A percentile compares a stretch with the other conserved stretches of the same genome.
Conservation (phyloP, 352 stramenopile genomes). For the Globisporangium spiculum region DNA sequence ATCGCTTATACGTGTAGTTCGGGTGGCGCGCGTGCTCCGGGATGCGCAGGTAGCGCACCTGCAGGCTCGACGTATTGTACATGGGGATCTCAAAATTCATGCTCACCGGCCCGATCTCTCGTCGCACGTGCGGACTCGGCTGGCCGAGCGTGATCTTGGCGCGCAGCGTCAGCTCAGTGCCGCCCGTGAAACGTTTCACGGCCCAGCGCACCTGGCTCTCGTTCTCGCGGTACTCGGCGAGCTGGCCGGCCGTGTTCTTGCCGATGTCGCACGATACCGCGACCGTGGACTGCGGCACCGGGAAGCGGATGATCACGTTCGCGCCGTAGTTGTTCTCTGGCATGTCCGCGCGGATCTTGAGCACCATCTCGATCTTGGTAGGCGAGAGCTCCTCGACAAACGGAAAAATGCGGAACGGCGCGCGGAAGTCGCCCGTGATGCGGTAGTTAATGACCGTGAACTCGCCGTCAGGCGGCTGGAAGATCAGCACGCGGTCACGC, state of each 20-base stretch:
- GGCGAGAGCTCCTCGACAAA: constrained; percentile 95
- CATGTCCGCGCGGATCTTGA: constrained; percentile 93
- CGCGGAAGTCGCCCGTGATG: constrained; percentile 96
- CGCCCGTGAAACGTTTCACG: constrained; percentile 96
- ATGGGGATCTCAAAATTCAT: constrained; percentile 99
- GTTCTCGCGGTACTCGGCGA: constrained; percentile 94
- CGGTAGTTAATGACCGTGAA: constrained; percentile 97
- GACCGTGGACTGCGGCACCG: constrained; percentile 88
- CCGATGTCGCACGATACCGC: constrained; percentile 77
- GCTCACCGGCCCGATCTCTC: constrained; percentile 96
- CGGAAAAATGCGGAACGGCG: constrained; percentile 97
- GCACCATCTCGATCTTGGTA: constrained; percentile 93
- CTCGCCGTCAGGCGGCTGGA: constrained; percentile 79
- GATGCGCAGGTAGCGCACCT: constrained; percentile 98
- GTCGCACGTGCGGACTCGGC: constrained; percentile 73
- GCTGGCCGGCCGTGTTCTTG: constrained; percentile 71
- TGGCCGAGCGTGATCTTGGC: constrained; percentile 89
- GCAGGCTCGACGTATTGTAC: constrained; percentile 98
- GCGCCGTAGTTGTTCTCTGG: constrained; percentile 93
- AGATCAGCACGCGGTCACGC: constrained; percentile 81
- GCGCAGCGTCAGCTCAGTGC: constrained; percentile 93
- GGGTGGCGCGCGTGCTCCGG: constrained; percentile 92
- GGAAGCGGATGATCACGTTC: constrained; percentile 95
- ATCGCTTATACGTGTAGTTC: constrained; percentile 98
- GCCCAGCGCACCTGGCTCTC: constrained; percentile 96